phyloP scores from a whole-genome alignment of 2,329 filamentous ascomycete species.

The Emmonsia crescens region DNA sequence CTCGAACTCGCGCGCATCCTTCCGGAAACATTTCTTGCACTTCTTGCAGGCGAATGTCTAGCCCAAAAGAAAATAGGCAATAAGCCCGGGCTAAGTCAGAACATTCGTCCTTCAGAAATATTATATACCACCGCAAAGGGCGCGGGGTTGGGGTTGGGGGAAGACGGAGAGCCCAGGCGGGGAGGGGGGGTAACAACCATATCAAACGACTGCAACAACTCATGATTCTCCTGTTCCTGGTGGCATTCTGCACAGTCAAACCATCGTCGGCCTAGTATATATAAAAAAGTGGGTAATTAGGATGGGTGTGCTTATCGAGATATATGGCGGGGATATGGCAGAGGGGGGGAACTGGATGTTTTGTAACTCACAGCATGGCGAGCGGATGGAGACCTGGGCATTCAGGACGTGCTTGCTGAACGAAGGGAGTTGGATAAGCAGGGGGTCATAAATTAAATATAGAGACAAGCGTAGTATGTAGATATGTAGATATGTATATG shows the following conservation, averaged over 20 bases:
- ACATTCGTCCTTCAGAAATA: not conserved
- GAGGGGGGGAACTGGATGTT: not conserved
- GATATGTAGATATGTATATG: not conserved
- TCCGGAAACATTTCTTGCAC: conserved; percentile 96
- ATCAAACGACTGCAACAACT: conserved; percentile 65
- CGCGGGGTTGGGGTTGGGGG: too few species aligned
- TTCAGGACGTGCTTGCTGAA: conserved; percentile 93
- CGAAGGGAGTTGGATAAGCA: not conserved
- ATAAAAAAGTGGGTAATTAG: not conserved
- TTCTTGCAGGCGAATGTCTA: conserved; percentile 88
- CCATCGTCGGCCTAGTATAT: conserved; percentile 50
- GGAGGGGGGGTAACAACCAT: conserved; percentile 45
- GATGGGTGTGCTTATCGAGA: too few species aligned
- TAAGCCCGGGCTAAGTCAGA: not conserved
- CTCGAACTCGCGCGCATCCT: conserved; percentile 83
- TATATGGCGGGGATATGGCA: not conserved
- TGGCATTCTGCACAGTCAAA: conserved; percentile 98
- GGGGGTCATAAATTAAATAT: not conserved
- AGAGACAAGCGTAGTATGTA: too few species aligned
- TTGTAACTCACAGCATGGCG: conserved; percentile 69
- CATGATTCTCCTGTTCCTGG: conserved; percentile 65
- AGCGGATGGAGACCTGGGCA: conserved; percentile 91
- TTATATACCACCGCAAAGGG: too few species aligned
- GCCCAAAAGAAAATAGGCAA: not conserved
- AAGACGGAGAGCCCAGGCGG: too few species aligned